Base-by-base conservation (phyloP, 257 asterid species). In the Sherardia arvensis region DNA sequence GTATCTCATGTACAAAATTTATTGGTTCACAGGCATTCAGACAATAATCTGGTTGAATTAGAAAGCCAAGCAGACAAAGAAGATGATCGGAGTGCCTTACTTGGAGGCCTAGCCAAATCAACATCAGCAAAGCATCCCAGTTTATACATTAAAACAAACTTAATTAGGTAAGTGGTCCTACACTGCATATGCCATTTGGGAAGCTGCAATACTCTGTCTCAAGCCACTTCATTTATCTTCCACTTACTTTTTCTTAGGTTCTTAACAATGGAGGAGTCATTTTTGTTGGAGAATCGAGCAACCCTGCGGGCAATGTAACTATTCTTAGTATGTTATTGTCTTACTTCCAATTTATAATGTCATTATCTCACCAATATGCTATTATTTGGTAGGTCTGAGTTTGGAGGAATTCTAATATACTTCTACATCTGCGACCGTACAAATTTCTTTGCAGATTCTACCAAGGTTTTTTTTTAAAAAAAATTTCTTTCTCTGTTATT, bases 401-500 rank as follows among this genome's bases (percentile, higher is more conserved):
- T 89, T 66, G 99, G 97, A 64, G 88, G 81, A 73, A 85, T 92
- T 66, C 73, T 92, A 69, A 69, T 84, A 80, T 92, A 87, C 71
- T 87, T 84, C 74, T 92, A 87, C 88, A 34, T 89, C 28, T 89
- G 96, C 59, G 99, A 92, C 75, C 95, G 99, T 22, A 92, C 99
- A 67, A 76, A 77, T 72, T 27, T 92, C 38, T 81, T 92, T 77
- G 84, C 90, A 61, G 97, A 87, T 73, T 87, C 99, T 29, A 81
- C 82, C 56, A 89, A 92, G 99, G 99, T 89, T 59, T 73, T 70
- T 40, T 61, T 62, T n/a, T n/a, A n/a, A n/a, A n/a, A n/a, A 20
- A 53, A 10, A 26, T 65, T 55, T 18, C 25, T 8, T 34, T 43
- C 10, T 47, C 51, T 8, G 30, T 17, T 53, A 32, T 14, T 4